Conservation (phyloP, 805 yeast genomes). For the Hanseniaspora opuntiae region DNA sequence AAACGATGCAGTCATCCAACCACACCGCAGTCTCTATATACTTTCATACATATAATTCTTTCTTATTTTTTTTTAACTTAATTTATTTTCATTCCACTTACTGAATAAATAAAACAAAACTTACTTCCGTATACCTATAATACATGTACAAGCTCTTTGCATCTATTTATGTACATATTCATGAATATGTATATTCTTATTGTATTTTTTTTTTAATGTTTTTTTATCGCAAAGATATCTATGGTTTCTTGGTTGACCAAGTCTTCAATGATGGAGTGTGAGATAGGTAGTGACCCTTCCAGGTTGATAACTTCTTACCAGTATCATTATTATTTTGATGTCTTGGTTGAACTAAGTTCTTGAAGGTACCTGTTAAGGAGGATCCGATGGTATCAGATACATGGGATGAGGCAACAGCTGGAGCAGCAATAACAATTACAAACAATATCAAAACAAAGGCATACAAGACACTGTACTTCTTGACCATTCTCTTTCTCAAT, state of each 20-base stretch:
- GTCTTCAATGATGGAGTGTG: conserved; percentile 36
- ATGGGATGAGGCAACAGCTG: conserved; percentile 69
- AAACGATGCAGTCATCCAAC: too few species aligned
- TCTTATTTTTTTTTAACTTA: neutral
- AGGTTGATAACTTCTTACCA: conserved; percentile 32
- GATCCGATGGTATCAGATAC: conserved; percentile 24
- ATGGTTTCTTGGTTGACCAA: conserved; percentile 41
- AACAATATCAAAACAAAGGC: conserved; percentile 56
- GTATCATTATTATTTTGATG: conserved; percentile 73
- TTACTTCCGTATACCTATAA: neutral
- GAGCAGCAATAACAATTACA: conserved; percentile 70
- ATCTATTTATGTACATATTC: too few species aligned
- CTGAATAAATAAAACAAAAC: neutral
- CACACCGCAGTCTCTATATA: too few species aligned
- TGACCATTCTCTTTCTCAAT: conserved; percentile 93
- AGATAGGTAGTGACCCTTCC: conserved; percentile 29
- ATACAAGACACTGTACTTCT: conserved; percentile 77
- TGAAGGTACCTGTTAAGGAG: conserved; percentile 29
- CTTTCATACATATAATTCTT: neutral
- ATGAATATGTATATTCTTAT: neutral
- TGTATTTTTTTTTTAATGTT: neutral
- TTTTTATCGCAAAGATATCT: conserved; percentile 13
- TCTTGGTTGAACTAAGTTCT: conserved; percentile 85
- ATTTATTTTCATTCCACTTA: neutral
- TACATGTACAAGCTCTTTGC: neutral